A percentile compares a stretch with the other conserved stretches of the same genome.
Evolutionary conservation across 1,284 basidiomycete genomes (phyloP).

Genomic region (Peniophora sp.): DNA sequence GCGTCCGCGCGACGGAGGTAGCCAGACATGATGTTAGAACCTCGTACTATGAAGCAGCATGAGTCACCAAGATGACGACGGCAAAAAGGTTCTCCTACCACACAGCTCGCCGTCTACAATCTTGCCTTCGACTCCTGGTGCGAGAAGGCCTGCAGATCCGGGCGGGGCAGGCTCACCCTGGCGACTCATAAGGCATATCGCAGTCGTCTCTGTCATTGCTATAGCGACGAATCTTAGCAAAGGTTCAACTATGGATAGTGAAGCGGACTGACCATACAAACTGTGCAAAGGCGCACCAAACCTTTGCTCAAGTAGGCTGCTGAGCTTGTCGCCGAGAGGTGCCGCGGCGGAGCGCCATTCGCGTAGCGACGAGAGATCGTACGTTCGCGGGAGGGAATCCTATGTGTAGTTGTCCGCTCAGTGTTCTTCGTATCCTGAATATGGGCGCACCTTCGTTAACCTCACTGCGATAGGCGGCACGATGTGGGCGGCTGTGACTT

Average conservation of each 20-base stretch:
- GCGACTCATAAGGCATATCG: not conserved
- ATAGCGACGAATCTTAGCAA: not conserved
- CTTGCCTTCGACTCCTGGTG: not conserved
- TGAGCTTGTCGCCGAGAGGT: not conserved
- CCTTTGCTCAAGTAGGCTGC: not conserved
- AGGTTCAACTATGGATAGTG: not conserved
- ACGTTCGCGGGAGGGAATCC: not conserved
- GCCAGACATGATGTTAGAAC: not conserved
- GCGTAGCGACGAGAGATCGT: not conserved
- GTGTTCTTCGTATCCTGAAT: not conserved
- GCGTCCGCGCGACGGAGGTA: not conserved
- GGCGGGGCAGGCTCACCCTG: not conserved
- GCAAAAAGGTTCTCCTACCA: not conserved
- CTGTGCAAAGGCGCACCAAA: not conserved
- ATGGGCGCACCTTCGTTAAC: not conserved
- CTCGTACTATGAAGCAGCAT: not conserved
- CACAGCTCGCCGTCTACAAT: not conserved
- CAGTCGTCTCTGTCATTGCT: not conserved
- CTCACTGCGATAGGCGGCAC: not conserved
- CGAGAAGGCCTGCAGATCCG: not conserved
- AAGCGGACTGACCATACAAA: not conserved
- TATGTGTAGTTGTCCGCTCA: not conserved
- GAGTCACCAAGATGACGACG: not conserved
- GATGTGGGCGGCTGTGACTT: not conserved
- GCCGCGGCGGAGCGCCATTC: not conserved